Conservation (phyloP, 768 basidiomycete genomes). For the Leccinum fibrillosum region DNA sequence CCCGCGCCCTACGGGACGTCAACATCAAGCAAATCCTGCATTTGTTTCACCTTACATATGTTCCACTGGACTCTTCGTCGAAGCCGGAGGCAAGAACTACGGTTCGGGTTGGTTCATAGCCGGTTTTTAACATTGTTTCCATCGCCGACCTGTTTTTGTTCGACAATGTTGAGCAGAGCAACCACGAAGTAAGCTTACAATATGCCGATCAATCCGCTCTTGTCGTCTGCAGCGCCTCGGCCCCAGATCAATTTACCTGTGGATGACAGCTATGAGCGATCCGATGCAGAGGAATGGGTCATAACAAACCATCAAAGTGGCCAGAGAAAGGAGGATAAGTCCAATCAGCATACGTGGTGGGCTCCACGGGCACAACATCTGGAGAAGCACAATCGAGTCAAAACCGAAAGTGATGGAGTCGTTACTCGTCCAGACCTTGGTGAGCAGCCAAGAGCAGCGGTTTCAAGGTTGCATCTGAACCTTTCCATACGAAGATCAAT, state of each 20-base stretch:
- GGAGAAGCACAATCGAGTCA: background rate
- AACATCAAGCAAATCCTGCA: background rate
- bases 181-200: constrained; percentile 37
- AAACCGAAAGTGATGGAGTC: background rate
- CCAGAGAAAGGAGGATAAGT: constrained; percentile 62
- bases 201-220: constrained; percentile 67
- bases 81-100: constrained; percentile 68
- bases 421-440: constrained; percentile 39
- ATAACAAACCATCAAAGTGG: constrained; percentile 46
- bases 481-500: constrained; percentile 57
- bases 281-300: background rate
- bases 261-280: background rate
- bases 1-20: constrained; percentile 48
- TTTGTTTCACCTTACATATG: constrained; percentile 31
- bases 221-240: constrained; percentile 52
- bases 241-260: constrained; percentile 45
- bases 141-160: constrained; percentile 42
- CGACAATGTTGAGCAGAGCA: background rate
- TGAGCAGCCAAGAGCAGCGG: constrained; percentile 55
- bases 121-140: constrained; percentile 60
- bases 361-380: constrained; percentile 72
- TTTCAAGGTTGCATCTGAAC: constrained; percentile 45
- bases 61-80: constrained; percentile 68
- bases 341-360: constrained; percentile 55
- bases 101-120: constrained; percentile 62